Conservation (phyloP, 495 filamentous ascomycete species). For the Penicillium crystallinum region DNA sequence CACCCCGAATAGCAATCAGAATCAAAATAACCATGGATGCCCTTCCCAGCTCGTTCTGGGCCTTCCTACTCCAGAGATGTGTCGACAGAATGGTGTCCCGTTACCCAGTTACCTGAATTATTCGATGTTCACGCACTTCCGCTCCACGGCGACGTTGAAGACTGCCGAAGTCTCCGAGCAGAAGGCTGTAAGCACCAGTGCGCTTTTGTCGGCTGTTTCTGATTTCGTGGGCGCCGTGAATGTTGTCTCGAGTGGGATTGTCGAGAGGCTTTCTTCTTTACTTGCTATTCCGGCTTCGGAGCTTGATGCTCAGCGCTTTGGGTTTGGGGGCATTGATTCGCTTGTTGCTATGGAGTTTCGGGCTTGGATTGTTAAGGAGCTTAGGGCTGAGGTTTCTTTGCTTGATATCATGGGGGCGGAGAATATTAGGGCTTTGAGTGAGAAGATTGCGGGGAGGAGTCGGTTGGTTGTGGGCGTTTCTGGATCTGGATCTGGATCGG, state of each 20-base stretch:
- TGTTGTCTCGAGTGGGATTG: slow-evolving; percentile 20
- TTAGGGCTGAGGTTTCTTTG: slow-evolving; percentile 35
- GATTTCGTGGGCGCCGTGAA: slow-evolving; percentile 11
- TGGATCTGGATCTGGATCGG: slow-evolving; percentile 1
- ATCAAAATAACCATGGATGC: not conserved
- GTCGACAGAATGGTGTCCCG: slow-evolving; percentile 18
- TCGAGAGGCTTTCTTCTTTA: slow-evolving; percentile 22
- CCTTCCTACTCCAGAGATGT: slow-evolving; percentile 19
- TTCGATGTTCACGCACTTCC: slow-evolving; percentile 29
- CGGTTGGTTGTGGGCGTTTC: not conserved
- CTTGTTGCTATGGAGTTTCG: slow-evolving; percentile 46
- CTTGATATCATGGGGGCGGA: slow-evolving; percentile 35
- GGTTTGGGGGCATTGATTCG: slow-evolving; percentile 38
- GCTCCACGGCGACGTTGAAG: not conserved
- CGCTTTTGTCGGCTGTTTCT: slow-evolving; percentile 6
- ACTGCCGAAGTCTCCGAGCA: not conserved
- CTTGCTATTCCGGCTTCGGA: slow-evolving; percentile 36
- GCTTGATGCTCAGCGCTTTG: slow-evolving; percentile 30
- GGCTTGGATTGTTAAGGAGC: slow-evolving; percentile 35
- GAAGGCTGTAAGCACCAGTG: slow-evolving; percentile 9
- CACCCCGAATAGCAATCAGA: too few relatives aligned
- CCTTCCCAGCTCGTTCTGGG: slow-evolving; percentile 23
- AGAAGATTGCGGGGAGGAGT: slow-evolving; percentile 17
- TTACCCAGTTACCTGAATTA: slow-evolving; percentile 22
- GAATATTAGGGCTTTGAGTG: slow-evolving; percentile 22